Evolutionary conservation across 2,329 filamentous ascomycete species (phyloP).

Genomic region (Pezizomycotina sp.): DNA sequence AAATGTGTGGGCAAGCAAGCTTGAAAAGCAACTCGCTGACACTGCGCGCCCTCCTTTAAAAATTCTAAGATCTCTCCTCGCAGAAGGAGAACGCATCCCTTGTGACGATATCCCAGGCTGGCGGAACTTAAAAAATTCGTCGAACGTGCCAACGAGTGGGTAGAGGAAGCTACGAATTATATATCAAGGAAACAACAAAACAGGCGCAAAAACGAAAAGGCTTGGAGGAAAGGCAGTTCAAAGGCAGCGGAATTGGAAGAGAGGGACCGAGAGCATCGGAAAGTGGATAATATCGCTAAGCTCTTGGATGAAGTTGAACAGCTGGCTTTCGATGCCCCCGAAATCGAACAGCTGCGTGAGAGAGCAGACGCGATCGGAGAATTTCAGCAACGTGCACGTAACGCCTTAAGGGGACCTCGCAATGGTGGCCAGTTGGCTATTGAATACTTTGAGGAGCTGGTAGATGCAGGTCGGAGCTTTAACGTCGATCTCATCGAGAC

Average conservation of each 20-base stretch:
- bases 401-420: constrained; percentile 50
- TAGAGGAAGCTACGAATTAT: constrained; percentile 90
- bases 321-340: constrained; percentile 82
- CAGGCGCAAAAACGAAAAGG: constrained; percentile 82
- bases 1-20: constrained; percentile 79
- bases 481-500: constrained; percentile 85
- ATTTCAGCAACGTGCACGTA: constrained; percentile 62
- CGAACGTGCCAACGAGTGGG: constrained; percentile 92
- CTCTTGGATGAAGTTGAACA: constrained; percentile 69
- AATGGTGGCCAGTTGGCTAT: constrained; percentile 38
- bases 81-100: constrained; percentile 91
- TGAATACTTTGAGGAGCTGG: constrained; percentile 67
- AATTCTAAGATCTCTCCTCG: constrained; percentile 62
- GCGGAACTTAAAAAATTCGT: constrained; percentile 74
- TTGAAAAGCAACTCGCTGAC: constrained; percentile 67
- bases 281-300: constrained; percentile 72
- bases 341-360: constrained; percentile 72
- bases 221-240: constrained; percentile 56
- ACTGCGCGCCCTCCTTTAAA: constrained; percentile 75
- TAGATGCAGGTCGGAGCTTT: constrained; percentile 77
- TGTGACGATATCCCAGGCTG: constrained; percentile 71
- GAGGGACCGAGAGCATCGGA: constrained; percentile 65
- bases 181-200: constrained; percentile 96
- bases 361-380: constrained; percentile 67
- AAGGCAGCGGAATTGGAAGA: constrained; percentile 75